phyloP scores from a whole-genome alignment of 441 rosid species.

The Capsella rubella region DNA sequence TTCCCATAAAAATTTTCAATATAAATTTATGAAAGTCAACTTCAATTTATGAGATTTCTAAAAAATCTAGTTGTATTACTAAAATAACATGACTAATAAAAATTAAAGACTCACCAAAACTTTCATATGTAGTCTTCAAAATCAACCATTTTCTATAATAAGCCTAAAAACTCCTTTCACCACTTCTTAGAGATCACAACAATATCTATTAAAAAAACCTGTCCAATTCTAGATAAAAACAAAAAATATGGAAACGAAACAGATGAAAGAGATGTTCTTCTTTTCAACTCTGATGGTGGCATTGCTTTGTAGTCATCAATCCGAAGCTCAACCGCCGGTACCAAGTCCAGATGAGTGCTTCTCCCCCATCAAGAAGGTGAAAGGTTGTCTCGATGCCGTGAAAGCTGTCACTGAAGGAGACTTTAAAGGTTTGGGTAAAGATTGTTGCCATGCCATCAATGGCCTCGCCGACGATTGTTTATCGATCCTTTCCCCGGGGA shows the following conservation, averaged over 20 bases:
- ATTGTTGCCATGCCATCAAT: constrained; percentile 14
- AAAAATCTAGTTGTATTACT: background rate
- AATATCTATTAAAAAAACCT: background rate
- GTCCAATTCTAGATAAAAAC: background rate
- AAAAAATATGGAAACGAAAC: constrained; percentile 20
- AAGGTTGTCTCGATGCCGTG: constrained; percentile 32
- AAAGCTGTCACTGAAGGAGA: background rate
- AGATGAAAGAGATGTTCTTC: constrained; percentile 23
- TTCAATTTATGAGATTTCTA: background rate
- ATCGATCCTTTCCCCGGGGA: constrained; percentile 3
- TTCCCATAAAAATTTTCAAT: background rate
- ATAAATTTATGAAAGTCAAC: constrained; percentile 17
- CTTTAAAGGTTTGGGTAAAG: constrained; percentile 1
- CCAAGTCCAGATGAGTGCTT: constrained; percentile 26
- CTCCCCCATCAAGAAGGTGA: background rate
- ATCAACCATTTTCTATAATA: constrained; percentile 1
- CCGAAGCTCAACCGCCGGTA: background rate
- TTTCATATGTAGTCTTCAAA: constrained; percentile 6
- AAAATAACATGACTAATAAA: constrained; percentile 5
- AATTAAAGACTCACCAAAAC: constrained; percentile 2
- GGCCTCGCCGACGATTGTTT: constrained; percentile 20
- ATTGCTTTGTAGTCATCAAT: constrained; percentile 10
- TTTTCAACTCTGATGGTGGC: constrained; percentile 4
- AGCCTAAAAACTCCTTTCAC: background rate
- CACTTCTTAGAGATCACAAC: background rate